Evolutionary conservation across 2,329 filamentous ascomycete genomes (phyloP).

Genomic region (Didymella glomerata): DNA sequence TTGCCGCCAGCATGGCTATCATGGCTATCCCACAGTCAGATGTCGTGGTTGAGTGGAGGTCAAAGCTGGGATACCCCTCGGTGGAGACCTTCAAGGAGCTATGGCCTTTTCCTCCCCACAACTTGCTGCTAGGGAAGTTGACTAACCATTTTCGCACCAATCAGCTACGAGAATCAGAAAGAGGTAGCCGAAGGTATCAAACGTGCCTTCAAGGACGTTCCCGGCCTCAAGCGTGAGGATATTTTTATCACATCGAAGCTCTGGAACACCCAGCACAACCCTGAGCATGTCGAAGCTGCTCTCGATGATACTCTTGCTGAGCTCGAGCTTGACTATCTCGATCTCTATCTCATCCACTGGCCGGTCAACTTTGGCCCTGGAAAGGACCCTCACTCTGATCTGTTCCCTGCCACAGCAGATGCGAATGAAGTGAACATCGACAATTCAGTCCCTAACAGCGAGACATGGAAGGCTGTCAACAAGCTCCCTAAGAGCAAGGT

Average conservation of each 20-base stretch:
- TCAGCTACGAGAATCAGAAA: conserved; percentile 45
- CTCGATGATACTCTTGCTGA: conserved; percentile 76
- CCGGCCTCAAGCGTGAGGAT: conserved; percentile 42
- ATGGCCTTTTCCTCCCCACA: conserved; percentile 23
- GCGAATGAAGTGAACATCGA: conserved; percentile 60
- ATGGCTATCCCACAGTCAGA: conserved; percentile 5
- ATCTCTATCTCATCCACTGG: conserved; percentile 90
- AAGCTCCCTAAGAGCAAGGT: conserved; percentile 51
- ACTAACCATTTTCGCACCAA: conserved; percentile 40
- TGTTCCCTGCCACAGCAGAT: conserved; percentile 55
- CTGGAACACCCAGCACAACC: conserved; percentile 89
- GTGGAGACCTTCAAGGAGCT: conserved; percentile 30
- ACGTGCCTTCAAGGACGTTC: conserved; percentile 39
- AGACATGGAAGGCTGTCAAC: conserved; percentile 52
- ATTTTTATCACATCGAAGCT: conserved; percentile 76
- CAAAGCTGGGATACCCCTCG: conserved; percentile 28
- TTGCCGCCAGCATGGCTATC: background rate
- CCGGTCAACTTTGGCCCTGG: conserved; percentile 76
- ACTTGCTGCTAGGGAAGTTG: conserved; percentile 12
- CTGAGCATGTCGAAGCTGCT: conserved; percentile 70
- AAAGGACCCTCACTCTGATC: conserved; percentile 49
- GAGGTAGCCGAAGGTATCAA: conserved; percentile 45
- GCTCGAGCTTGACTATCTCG: conserved; percentile 89
- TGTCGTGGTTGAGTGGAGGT: conserved; percentile 13
- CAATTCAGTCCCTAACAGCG: conserved; percentile 39